A percentile compares a stretch with the other conserved stretches of the same genome.
Conservation (phyloP, 148 eudicot species). For the Persicaria tinctoria region DNA sequence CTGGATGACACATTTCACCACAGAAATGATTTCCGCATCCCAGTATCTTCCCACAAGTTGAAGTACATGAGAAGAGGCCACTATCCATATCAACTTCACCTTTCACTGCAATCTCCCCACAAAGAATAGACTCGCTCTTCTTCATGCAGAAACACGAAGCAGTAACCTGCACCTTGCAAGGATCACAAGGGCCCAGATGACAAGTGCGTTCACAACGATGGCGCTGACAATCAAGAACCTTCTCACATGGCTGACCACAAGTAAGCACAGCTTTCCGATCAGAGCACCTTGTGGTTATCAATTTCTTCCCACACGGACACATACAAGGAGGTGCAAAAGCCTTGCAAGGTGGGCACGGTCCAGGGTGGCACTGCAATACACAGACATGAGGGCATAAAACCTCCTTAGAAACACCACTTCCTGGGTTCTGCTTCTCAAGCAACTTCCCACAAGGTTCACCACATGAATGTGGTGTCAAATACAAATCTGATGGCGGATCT, state of each 20-base stretch:
- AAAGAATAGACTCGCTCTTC: conserved; percentile 61
- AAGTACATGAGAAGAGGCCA: conserved; percentile 72
- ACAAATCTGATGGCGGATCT: conserved; percentile 85
- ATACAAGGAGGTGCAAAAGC: conserved; percentile 81
- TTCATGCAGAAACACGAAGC: conserved; percentile 88
- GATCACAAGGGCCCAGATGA: conserved; percentile 74
- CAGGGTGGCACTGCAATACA: conserved; percentile 94
- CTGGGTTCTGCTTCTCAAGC: conserved; percentile 54
- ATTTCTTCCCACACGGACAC: conserved; percentile 84
- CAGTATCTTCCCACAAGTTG: conserved; percentile 51
- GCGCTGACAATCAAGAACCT: conserved; percentile 66
- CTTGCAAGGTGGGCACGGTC: conserved; percentile 94
- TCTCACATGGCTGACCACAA: conserved; percentile 72
- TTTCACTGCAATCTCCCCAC: conserved; percentile 80
- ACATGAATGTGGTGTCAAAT: conserved; percentile 90
- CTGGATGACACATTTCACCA: conserved; percentile 68
- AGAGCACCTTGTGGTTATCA: conserved; percentile 68
- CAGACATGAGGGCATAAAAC: conserved; percentile 82
- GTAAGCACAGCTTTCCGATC: conserved; percentile 65
- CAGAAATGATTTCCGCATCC: conserved; percentile 72
- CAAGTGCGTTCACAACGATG: conserved; percentile 59
- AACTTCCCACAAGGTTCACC: conserved; percentile 93
- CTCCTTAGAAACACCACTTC: conserved; percentile 36
- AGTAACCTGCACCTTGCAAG: conserved; percentile 54
- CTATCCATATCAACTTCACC: conserved; percentile 52